Evolutionary conservation across 129 eudicot genomes (phyloP), one percentile per base, ranked within the genome.

Genomic region (Gnaphalium uliginosum): DNA sequence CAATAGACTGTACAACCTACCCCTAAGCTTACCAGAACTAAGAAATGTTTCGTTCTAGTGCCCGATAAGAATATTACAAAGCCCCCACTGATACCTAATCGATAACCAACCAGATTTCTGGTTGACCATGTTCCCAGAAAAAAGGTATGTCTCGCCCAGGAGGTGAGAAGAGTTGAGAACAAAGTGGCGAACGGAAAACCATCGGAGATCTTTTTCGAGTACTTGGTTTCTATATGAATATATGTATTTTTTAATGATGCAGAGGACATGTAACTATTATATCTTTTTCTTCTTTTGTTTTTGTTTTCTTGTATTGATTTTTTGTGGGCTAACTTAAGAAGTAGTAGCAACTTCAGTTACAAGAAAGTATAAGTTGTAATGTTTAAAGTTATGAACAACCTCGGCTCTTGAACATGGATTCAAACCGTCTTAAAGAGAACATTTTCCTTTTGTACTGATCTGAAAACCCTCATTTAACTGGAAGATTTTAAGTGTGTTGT

Each of bases 401-500:
- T 6, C 15, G 11, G 11, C 21, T 56, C 25, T 56, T 22, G 23
- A 22, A 56, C 25, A 56, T 29, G 39, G 1, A 26, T 18, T 29
- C 4, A 15, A 71, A 50, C 73, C 19, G 43, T 46, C 37, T 69
- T 69, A 63, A 32, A 60, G 62, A 69, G 73, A 46, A 37, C n/a
- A 29, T 30, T 6, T 25, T 6, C 15, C 0, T 11, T 17, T 70
- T 14, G 3, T 70, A 6, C 10, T 53, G 29, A 69, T 46, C 8
- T 32, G 6, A 68, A 24, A 24, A 60, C 13, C 18, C 9, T 27
- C 11, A 25, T 78, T 23, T 22, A 59, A 60, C 62, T 24, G 26
- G 70, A 75, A 76, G 60, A 68, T 61, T 62, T 43, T 11, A 77
- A 62, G 19, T 67, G 53, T 39, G 39, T 9, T 64, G 33, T 26